A percentile compares a stretch with the other conserved stretches of the same genome.
phyloP scores from a whole-genome alignment of 2,329 filamentous ascomycete genomes.

The Xylaria sp. region DNA sequence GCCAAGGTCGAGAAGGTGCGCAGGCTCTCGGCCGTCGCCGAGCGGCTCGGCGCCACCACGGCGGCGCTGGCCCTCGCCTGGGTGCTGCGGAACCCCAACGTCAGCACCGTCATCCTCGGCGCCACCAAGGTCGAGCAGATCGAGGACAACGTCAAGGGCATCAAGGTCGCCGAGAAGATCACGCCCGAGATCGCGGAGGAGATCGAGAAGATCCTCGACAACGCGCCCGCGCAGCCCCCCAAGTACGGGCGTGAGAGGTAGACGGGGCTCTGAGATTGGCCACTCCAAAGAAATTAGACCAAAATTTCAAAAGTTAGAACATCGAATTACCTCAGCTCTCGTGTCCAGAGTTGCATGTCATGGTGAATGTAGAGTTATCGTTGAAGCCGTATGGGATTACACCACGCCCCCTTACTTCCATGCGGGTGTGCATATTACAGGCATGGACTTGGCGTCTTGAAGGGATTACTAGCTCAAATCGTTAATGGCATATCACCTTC shows the following conservation, averaged over 20 bases:
- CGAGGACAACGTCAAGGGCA: conserved; percentile 51
- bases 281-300: neutral
- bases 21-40: conserved; percentile 54
- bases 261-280: neutral
- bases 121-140: conserved; percentile 56
- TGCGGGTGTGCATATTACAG: too few species aligned
- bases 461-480: too few species aligned
- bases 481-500: too few species aligned
- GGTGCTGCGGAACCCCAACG: conserved; percentile 57
- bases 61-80: conserved; percentile 56
- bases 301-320: too few species aligned
- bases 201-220: conserved; percentile 50
- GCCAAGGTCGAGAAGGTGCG: conserved; percentile 49
- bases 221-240: conserved; percentile 21
- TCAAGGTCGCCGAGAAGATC: conserved; percentile 50
- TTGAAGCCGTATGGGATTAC: too few species aligned
- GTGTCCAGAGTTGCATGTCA: too few species aligned
- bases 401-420: too few species aligned
- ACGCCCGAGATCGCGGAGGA: conserved; percentile 53
- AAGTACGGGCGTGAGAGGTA: conserved; percentile 23
- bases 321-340: too few species aligned
- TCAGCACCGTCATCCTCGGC: conserved; percentile 56
- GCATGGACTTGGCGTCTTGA: too few species aligned
- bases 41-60: conserved; percentile 58
- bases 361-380: too few species aligned